These are phyloP conservation scores for Stagonosporopsis chrysanthemi DNA, from an alignment of 2,329 filamentous ascomycete genomes.

Conservation along the genomic window DNA sequence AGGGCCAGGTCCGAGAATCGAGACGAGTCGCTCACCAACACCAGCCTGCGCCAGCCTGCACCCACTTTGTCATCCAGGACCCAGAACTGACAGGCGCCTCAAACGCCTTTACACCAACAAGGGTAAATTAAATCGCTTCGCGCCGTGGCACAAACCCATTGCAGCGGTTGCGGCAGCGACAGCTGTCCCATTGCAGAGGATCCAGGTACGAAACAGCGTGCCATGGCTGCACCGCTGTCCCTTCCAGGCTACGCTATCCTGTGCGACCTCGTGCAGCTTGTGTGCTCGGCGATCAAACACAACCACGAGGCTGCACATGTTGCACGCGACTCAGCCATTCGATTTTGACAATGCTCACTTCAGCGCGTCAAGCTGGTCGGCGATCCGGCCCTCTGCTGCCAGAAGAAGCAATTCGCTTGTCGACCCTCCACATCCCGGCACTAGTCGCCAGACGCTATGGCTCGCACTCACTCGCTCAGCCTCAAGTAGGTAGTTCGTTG, in stretches of 20 bases:
- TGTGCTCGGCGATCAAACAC: conserved; percentile 34
- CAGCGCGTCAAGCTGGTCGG: conserved; percentile 9
- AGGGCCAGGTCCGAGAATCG: conserved; percentile 8
- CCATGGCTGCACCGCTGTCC: conserved; percentile 22
- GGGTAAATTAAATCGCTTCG: conserved; percentile 17
- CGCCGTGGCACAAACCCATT: conserved; percentile 25
- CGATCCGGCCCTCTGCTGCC: conserved; percentile 12
- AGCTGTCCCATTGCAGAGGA: conserved; percentile 21
- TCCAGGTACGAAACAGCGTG: conserved; percentile 17
- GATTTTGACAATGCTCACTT: background rate
- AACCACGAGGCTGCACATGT: conserved; percentile 26
- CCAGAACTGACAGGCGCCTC: conserved; percentile 33
- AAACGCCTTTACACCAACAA: conserved; percentile 20
- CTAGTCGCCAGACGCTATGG: conserved; percentile 15
- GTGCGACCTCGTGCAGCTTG: conserved; percentile 23
- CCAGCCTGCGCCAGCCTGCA: conserved; percentile 3
- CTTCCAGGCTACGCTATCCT: conserved; percentile 22
- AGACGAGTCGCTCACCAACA: conserved; percentile 10
- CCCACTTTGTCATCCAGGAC: conserved; percentile 18
- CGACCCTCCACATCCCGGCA: conserved; percentile 7
- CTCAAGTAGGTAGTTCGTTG: conserved; percentile 18
- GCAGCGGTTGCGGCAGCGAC: conserved; percentile 22
- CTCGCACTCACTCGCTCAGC: conserved; percentile 9
- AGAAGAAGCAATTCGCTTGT: conserved; percentile 21
- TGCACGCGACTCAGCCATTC: conserved; percentile 15